Conservation (phyloP, 179 eudicot genomes). For the Silene noctiflora region DNA sequence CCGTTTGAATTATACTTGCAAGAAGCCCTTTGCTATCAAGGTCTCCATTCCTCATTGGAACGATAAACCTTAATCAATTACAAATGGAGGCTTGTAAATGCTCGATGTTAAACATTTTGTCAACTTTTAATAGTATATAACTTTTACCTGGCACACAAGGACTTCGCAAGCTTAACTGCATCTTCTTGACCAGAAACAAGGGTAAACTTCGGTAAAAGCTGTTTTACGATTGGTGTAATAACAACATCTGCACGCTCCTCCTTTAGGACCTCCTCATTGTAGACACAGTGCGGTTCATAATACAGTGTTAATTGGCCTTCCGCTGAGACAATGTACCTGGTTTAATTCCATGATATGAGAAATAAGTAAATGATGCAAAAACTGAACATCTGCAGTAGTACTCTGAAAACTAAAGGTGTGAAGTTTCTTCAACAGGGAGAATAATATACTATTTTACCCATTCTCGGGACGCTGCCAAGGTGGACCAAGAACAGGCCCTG, state of each 20-base stretch:
- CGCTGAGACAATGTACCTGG: constrained; percentile 71
- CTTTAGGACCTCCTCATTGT: constrained; percentile 49
- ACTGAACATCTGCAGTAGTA: background rate
- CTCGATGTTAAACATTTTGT: background rate
- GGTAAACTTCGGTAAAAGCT: constrained; percentile 65
- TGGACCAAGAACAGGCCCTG: constrained; percentile 95
- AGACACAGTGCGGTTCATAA: constrained; percentile 93
- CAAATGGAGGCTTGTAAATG: constrained; percentile 10
- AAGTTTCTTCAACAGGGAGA: background rate
- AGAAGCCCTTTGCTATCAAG: constrained; percentile 90
- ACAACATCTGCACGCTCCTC: constrained; percentile 74
- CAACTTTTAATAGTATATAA: background rate
- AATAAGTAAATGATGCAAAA: background rate
- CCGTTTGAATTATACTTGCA: constrained; percentile 48
- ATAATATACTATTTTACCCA: constrained; percentile 44
- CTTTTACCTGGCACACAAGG: constrained; percentile 64
- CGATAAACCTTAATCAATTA: constrained; percentile 50
- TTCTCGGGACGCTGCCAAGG: constrained; percentile 99
- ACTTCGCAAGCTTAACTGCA: constrained; percentile 87
- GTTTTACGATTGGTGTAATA: constrained; percentile 86
- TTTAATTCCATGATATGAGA: background rate
- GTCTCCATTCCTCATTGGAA: constrained; percentile 85
- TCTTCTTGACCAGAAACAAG: constrained; percentile 98
- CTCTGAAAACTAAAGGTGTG: background rate
- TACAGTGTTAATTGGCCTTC: constrained; percentile 57